phyloP scores from a whole-genome alignment of 148 eudicot genomes.

The Diospyros lotus region DNA sequence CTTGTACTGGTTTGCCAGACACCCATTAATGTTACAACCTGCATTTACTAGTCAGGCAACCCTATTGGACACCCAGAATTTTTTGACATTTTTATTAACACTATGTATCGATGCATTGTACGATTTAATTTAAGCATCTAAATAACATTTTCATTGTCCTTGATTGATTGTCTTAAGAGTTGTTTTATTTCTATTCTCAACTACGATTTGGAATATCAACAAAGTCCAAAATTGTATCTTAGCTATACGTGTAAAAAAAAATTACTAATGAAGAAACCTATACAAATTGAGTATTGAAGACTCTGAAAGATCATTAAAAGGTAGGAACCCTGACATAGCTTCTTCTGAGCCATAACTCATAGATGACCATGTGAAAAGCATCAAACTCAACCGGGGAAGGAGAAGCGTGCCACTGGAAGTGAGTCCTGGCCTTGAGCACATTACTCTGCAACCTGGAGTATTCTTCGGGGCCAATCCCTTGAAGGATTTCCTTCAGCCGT shows the following conservation, averaged over 20 bases:
- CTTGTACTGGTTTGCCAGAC: too few species aligned
- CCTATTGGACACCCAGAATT: too few species aligned
- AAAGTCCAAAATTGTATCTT: too few species aligned
- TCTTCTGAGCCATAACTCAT: constrained; percentile 65
- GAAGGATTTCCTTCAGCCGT: constrained; percentile 55
- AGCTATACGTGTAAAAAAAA: background rate
- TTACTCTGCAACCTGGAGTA: constrained; percentile 40
- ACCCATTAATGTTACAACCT: too few species aligned
- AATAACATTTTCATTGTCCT: too few species aligned
- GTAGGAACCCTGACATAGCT: constrained; percentile 26
- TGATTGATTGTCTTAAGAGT: too few species aligned
- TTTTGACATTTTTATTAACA: too few species aligned
- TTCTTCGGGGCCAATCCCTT: constrained; percentile 30
- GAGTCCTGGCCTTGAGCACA: constrained; percentile 50
- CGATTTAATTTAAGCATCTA: too few species aligned
- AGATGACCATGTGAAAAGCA: constrained; percentile 69
- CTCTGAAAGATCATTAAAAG: background rate
- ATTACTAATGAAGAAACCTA: background rate
- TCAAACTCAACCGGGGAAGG: constrained; percentile 48
- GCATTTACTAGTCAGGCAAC: too few species aligned
- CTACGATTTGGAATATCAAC: too few species aligned
- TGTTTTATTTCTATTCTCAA: too few species aligned
- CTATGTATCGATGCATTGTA: too few species aligned
- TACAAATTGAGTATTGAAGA: background rate
- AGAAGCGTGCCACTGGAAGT: constrained; percentile 53